A percentile compares a stretch with the other conserved stretches of the same genome.
phyloP scores from a whole-genome alignment of 2,329 filamentous ascomycete species.

The Juglanconis oblonga region DNA sequence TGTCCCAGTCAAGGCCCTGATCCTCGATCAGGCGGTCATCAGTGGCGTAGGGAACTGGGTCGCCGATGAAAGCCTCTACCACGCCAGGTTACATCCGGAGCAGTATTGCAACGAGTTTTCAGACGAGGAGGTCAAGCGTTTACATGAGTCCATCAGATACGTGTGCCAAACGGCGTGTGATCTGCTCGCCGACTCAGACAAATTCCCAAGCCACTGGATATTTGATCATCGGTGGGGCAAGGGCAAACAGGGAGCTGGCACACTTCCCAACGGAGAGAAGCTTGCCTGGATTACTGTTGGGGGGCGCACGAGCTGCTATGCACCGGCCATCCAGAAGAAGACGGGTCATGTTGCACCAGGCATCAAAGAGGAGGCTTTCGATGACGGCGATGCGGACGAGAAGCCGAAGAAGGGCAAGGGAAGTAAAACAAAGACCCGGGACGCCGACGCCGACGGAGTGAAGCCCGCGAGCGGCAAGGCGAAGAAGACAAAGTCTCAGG shows the following conservation, averaged over 20 bases:
- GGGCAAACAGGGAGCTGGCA: constrained; percentile 61
- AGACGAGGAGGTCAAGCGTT: constrained; percentile 64
- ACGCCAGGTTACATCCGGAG: constrained; percentile 86
- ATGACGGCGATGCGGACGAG: constrained; percentile 28
- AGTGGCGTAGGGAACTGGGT: constrained; percentile 98
- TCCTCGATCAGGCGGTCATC: constrained; percentile 84
- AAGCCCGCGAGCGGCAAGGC: constrained; percentile 17
- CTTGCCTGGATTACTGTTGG: constrained; percentile 86
- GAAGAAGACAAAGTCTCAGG: constrained; percentile 20
- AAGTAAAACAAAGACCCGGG: constrained; percentile 21
- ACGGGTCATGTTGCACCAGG: constrained; percentile 40
- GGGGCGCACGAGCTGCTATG: constrained; percentile 85
- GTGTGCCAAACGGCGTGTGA: constrained; percentile 80
- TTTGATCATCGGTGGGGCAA: constrained; percentile 90
- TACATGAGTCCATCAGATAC: constrained; percentile 72
- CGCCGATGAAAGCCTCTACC: constrained; percentile 88
- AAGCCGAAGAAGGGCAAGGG: constrained; percentile 23
- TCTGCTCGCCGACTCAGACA: constrained; percentile 73
- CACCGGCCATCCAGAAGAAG: constrained; percentile 85
- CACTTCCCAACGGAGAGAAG: constrained; percentile 79
- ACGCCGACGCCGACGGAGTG: constrained; percentile 25
- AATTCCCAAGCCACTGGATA: constrained; percentile 85
- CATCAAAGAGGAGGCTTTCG: constrained; percentile 41
- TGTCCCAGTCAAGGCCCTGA: constrained; percentile 83
- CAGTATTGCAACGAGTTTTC: constrained; percentile 84